Evolutionary conservation across 2,329 filamentous ascomycete species (phyloP), one percentile per base, ranked within the genome.

Genomic region (Acarospora socialis): DNA sequence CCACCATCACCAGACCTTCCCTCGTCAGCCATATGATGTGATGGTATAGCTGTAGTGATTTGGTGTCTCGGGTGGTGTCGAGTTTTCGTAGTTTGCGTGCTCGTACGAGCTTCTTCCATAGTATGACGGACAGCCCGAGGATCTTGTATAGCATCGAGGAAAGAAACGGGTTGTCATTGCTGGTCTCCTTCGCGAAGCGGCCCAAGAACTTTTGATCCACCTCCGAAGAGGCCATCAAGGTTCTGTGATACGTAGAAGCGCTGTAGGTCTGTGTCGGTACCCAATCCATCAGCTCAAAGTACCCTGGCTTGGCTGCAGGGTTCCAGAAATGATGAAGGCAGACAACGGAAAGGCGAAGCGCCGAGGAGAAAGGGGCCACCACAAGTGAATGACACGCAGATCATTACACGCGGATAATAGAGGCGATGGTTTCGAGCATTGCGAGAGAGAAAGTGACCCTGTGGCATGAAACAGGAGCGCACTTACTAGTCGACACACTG

Each of bases 191-290:
- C 53, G 90, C 87, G 52, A 93, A 77, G 51, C 75, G 77, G 59
- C 83, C 84, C 49, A 98, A 69, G 59, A 92, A 93, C 61, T 95
- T 98, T 61, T 93, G 86, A 56, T 98, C 90, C 40, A 95, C 83
- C 60, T 93, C 83, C 39, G 84, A 90, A 52, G 86, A 90, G 60
- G 90, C 90, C 90, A 95, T 98, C 54, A 43, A 43, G 33, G n/a
- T n/a, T n/a, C n/a, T n/a, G n/a, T n/a, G n/a, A n/a, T n/a, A n/a
- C n/a, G n/a, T n/a, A n/a, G n/a, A n/a, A n/a, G n/a, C n/a, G n/a
- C n/a, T n/a, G n/a, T n/a, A n/a, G n/a, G n/a, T n/a, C n/a, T n/a
- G n/a, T n/a, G n/a, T n/a, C n/a, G n/a, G n/a, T n/a, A n/a, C n/a
- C n/a, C n/a, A n/a, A n/a, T n/a, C n/a, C n/a, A n/a, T n/a, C n/a